Percentiles rank a stretch among this genome's conserved stretches.
phyloP scores from a whole-genome alignment of 2,329 filamentous ascomycete genomes.

The Colletotrichum tropicicola region DNA sequence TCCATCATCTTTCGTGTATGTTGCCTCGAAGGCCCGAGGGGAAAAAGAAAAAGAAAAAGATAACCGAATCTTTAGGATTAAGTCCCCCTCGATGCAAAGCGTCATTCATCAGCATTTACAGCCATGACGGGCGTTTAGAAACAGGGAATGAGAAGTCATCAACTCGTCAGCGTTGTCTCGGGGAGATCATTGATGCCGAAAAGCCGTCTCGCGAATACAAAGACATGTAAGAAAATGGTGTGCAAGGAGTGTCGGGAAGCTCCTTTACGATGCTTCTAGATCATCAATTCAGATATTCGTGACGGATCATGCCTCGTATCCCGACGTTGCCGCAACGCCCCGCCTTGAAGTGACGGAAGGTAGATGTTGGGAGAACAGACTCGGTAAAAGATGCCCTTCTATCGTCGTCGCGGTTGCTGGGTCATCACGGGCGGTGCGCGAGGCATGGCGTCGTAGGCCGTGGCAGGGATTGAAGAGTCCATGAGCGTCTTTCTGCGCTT shows the following conservation, averaged over 20 bases:
- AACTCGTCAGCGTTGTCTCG: slow-evolving; percentile 45
- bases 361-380: not conserved
- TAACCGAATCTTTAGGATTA: slow-evolving; percentile 32
- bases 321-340: slow-evolving; percentile 22
- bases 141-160: slow-evolving; percentile 46
- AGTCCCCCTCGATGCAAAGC: slow-evolving; percentile 47
- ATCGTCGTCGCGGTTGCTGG: slow-evolving; percentile 48
- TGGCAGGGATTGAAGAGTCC: slow-evolving; percentile 62
- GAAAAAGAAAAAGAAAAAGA: slow-evolving; percentile 15
- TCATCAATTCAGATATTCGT: slow-evolving; percentile 16
- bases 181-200: slow-evolving; percentile 37
- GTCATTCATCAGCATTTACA: slow-evolving; percentile 56
- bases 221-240: slow-evolving; percentile 32
- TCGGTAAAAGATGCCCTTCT: slow-evolving; percentile 30
- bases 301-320: slow-evolving; percentile 23
- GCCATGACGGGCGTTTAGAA: slow-evolving; percentile 43
- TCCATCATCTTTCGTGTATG: slow-evolving; percentile 27
- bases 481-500: slow-evolving; percentile 85
- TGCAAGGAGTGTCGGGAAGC: slow-evolving; percentile 27
- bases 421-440: slow-evolving; percentile 56
- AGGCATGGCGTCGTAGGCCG: slow-evolving; percentile 59
- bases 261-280: slow-evolving; percentile 2
- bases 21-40: slow-evolving; percentile 5
- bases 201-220: slow-evolving; percentile 40
- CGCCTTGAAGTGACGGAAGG: slow-evolving; percentile 17